Percentiles rank a stretch among this genome's conserved stretches.
Conservation (phyloP, 2,329 filamentous ascomycete species). For the Didymella exigua region DNA sequence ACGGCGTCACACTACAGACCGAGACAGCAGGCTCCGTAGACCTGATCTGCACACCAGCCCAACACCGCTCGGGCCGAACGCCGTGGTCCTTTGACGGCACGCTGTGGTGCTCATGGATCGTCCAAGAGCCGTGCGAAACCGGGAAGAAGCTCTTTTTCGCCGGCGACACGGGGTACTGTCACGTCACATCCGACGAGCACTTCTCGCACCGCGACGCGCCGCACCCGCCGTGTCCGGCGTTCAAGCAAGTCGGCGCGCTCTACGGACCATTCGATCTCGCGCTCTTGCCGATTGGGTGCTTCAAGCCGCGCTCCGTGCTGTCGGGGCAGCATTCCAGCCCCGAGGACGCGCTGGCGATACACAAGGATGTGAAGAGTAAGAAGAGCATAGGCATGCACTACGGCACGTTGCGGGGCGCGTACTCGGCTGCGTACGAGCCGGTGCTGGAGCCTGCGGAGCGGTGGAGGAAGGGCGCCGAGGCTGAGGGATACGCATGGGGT, state of each 20-base stretch:
- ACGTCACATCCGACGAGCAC: constrained; percentile 36
- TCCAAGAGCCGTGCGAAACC: constrained; percentile 37
- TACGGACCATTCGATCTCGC: constrained; percentile 58
- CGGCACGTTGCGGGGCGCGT: constrained; percentile 54
- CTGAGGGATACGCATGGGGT: constrained; percentile 49
- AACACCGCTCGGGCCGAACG: constrained; percentile 55
- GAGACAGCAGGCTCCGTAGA: constrained; percentile 46
- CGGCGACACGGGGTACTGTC: constrained; percentile 58
- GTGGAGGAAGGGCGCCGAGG: constrained; percentile 54
- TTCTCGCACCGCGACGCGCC: constrained; percentile 41
- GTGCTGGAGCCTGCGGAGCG: constrained; percentile 55
- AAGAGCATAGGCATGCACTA: constrained; percentile 60
- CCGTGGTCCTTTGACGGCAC: constrained; percentile 49
- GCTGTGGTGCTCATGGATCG: constrained; percentile 57
- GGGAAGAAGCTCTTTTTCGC: constrained; percentile 54
- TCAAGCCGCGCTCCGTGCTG: constrained; percentile 53
- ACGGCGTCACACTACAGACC: constrained; percentile 47
- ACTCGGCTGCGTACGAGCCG: constrained; percentile 56
- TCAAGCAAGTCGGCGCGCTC: constrained; percentile 53
- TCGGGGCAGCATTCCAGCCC: constrained; percentile 55
- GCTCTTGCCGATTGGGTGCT: constrained; percentile 57
- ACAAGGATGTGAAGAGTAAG: constrained; percentile 54
- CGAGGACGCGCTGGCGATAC: constrained; percentile 56
- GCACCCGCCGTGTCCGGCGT: constrained; percentile 55
- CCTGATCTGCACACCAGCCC: constrained; percentile 55